Percentiles rank a stretch among this genome's conserved stretches.
These are phyloP conservation scores for Annulohypoxylon moriforme DNA, from an alignment of 495 filamentous ascomycete genomes.

Conservation along the genomic window DNA sequence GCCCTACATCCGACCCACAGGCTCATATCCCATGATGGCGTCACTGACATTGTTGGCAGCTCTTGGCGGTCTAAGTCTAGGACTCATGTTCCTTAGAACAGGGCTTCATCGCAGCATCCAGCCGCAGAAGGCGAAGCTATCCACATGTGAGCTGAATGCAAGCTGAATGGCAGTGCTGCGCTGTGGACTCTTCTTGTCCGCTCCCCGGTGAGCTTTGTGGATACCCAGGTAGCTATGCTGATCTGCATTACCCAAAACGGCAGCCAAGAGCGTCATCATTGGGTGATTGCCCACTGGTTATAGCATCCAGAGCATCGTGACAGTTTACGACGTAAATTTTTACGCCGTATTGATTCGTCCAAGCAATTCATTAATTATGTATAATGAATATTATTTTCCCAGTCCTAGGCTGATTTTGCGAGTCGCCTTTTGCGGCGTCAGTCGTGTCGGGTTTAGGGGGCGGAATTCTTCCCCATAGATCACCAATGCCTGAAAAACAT, in stretches of 20 bases:
- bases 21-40: not conserved
- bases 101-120: not conserved
- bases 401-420: not conserved
- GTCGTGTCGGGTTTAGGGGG: not conserved
- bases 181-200: not conserved
- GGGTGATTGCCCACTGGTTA: not conserved
- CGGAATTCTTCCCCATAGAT: not conserved
- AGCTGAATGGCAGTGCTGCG: not conserved
- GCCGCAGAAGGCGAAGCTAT: constrained; percentile 1
- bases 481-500: no score
- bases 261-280: not conserved
- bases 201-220: not conserved
- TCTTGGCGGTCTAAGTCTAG: not conserved
- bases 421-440: not conserved
- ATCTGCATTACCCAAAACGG: constrained; percentile 1
- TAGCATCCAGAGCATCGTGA: not conserved
- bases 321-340: not conserved
- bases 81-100: not conserved
- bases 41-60: not conserved
- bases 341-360: no score
- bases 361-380: not conserved
- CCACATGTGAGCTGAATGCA: constrained; percentile 19
- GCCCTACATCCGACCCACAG: not conserved
- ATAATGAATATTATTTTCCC: not conserved
- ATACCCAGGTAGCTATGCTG: not conserved